These are phyloP conservation scores for Penicillium sumatraense DNA, from an alignment of 2,329 filamentous ascomycete species.

Conservation along the genomic window DNA sequence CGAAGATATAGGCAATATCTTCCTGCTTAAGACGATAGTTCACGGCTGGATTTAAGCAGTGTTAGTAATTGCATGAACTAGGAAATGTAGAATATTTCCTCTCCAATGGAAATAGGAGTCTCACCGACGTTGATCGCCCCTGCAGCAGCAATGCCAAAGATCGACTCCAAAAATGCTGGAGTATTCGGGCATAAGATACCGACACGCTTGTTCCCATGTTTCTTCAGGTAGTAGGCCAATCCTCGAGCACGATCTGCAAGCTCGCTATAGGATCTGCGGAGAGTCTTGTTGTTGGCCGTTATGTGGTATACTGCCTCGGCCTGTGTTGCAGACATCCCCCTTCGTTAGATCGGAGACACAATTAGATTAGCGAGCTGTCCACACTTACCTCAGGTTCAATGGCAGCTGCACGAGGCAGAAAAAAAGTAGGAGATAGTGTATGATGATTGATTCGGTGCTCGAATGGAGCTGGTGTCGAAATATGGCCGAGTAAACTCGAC, in stretches of 20 bases:
- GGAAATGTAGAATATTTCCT: constrained; percentile 31
- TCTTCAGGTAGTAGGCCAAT: constrained; percentile 83
- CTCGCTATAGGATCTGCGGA: constrained; percentile 78
- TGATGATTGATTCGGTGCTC: constrained; percentile 47
- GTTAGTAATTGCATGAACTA: neutral
- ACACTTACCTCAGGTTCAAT: constrained; percentile 76
- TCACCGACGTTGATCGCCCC: constrained; percentile 74
- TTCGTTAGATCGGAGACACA: neutral
- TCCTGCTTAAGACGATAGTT: constrained; percentile 79
- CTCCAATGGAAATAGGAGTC: constrained; percentile 38
- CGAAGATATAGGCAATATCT: constrained; percentile 89
- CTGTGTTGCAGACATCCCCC: constrained; percentile 35
- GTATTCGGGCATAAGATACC: constrained; percentile 92
- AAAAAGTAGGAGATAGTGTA: constrained; percentile 83
- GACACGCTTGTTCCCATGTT: constrained; percentile 73
- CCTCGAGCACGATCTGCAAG: constrained; percentile 85
- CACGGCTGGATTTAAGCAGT: constrained; percentile 50
- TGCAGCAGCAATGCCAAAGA: constrained; percentile 84
- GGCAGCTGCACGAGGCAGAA: constrained; percentile 80
- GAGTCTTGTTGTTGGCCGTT: constrained; percentile 73
- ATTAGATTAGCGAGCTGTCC: neutral
- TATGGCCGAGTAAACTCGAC: constrained; percentile 36
- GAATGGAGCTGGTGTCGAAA: constrained; percentile 24
- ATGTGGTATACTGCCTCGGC: constrained; percentile 84
- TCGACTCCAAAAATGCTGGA: constrained; percentile 87